These are phyloP conservation scores for Ottelia alismoides DNA, from an alignment of 106 monocot species.

Conservation along the genomic window DNA sequence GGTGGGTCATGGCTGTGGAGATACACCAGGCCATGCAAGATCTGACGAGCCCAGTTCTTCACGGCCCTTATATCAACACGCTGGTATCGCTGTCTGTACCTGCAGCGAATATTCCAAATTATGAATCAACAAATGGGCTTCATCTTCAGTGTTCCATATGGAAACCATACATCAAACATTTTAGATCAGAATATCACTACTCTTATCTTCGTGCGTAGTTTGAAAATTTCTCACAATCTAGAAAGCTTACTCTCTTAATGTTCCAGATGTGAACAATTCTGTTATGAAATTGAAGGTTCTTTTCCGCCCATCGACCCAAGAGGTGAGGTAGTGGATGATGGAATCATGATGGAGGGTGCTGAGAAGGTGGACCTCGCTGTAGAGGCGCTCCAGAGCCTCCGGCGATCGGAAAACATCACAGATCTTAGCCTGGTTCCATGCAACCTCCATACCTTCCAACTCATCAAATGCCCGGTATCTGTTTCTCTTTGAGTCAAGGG, in stretches of 20 bases:
- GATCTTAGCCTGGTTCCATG: constrained; percentile 88
- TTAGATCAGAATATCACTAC: no score
- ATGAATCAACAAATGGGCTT: no score
- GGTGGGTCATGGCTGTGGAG: constrained; percentile 76
- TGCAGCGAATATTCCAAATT: constrained; percentile 17
- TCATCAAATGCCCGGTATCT: constrained; percentile 95
- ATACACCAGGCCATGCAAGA: constrained; percentile 70
- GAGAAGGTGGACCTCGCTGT: constrained; percentile 86
- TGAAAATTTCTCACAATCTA: no score
- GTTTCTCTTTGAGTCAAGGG: constrained; percentile 20
- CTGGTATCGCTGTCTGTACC: constrained; percentile 75
- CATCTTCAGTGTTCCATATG: no score
- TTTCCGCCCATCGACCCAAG: constrained; percentile 52
- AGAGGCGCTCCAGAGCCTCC: constrained; percentile 70
- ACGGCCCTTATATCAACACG: constrained; percentile 62
- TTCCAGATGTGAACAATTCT: constrained; percentile 95
- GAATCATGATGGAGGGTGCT: constrained; percentile 65
- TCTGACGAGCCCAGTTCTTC: constrained; percentile 75
- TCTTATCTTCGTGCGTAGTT: no score
- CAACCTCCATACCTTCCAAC: constrained; percentile 67
- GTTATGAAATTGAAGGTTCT: constrained; percentile 98
- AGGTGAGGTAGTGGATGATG: constrained; percentile 71
- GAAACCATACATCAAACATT: no score
- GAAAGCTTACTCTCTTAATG: constrained; percentile 62
- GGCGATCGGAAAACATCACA: constrained; percentile 59